phyloP scores from a whole-genome alignment of 768 basidiomycete species.

The Pulveroboletus sp. region DNA sequence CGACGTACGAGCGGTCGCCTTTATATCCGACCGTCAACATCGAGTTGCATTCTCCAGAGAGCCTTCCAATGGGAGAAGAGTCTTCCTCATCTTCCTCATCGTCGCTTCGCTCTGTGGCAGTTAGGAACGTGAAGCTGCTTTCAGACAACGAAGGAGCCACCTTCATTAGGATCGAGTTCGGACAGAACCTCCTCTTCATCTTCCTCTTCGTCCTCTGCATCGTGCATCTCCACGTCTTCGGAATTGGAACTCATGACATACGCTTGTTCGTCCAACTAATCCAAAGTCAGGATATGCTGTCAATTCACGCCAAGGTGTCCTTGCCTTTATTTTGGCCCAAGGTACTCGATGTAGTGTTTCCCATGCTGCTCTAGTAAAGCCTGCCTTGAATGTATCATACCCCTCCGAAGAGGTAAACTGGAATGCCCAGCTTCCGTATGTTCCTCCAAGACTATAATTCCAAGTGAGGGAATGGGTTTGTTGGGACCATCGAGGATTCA shows the following conservation, averaged over 20 bases:
- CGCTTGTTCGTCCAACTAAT: conserved; percentile 74
- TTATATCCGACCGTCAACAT: conserved; percentile 93
- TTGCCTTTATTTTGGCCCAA: conserved; percentile 80
- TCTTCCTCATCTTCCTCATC: conserved; percentile 37
- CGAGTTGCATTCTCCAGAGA: conserved; percentile 70
- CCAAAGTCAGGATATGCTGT: not conserved
- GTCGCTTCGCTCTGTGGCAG: conserved; percentile 43
- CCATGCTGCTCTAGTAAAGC: conserved; percentile 73
- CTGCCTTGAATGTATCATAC: conserved; percentile 55
- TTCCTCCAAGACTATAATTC: conserved; percentile 63
- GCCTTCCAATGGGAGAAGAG: conserved; percentile 33
- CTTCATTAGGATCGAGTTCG: conserved; percentile 62
- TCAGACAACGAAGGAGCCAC: conserved; percentile 31
- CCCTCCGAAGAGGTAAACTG: conserved; percentile 54
- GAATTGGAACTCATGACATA: conserved; percentile 73
- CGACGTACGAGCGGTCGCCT: conserved; percentile 90
- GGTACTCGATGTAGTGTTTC: conserved; percentile 67
- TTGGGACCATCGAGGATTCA: conserved; percentile 67
- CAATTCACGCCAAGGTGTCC: conserved; percentile 7
- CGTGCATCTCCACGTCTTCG: conserved; percentile 88
- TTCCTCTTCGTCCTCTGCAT: conserved; percentile 66
- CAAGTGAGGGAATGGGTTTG: conserved; percentile 78
- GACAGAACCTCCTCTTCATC: conserved; percentile 75
- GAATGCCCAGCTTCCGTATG: conserved; percentile 78
- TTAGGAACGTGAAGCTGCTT: not conserved